Evolutionary conservation across 2,329 filamentous ascomycete species (phyloP).

Genomic region (Calonectria pauciramosa): DNA sequence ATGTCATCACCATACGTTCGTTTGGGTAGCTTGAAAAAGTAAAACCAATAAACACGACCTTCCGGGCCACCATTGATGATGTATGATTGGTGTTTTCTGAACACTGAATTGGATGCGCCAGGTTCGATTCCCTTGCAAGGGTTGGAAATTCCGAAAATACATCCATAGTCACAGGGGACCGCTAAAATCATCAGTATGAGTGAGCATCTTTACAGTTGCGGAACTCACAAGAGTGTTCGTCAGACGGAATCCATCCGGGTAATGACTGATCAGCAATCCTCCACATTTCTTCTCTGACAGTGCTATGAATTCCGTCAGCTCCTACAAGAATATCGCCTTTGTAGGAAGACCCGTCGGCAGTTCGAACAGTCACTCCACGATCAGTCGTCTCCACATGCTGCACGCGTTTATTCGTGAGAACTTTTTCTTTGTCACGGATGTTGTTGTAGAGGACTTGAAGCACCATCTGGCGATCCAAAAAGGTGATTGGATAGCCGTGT

Average conservation of each 20-base stretch:
- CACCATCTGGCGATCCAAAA: constrained; percentile 54
- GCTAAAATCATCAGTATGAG: neutral
- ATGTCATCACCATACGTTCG: neutral
- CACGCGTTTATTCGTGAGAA: constrained; percentile 36
- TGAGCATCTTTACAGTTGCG: neutral
- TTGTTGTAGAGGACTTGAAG: constrained; percentile 52
- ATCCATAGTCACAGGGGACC: constrained; percentile 19
- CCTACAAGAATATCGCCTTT: constrained; percentile 54
- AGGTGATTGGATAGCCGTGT: constrained; percentile 48
- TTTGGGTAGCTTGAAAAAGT: constrained; percentile 2
- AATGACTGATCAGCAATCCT: constrained; percentile 17
- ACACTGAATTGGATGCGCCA: neutral
- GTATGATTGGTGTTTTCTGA: constrained; percentile 2
- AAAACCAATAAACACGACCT: constrained; percentile 17
- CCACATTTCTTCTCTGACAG: constrained; percentile 49
- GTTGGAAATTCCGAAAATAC: constrained; percentile 29
- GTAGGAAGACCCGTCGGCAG: constrained; percentile 29
- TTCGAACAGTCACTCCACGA: constrained; percentile 27
- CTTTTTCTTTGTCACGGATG: constrained; percentile 44
- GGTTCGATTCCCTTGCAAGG: constrained; percentile 6
- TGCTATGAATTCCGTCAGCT: constrained; percentile 58
- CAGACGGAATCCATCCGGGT: constrained; percentile 11
- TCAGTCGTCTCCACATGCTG: neutral
- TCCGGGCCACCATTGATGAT: constrained; percentile 7
- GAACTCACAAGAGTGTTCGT: constrained; percentile 24